Percentiles rank a stretch among this genome's conserved stretches.
Evolutionary conservation across 306 rosid species (phyloP).

Genomic region (Begonia masoniana): DNA sequence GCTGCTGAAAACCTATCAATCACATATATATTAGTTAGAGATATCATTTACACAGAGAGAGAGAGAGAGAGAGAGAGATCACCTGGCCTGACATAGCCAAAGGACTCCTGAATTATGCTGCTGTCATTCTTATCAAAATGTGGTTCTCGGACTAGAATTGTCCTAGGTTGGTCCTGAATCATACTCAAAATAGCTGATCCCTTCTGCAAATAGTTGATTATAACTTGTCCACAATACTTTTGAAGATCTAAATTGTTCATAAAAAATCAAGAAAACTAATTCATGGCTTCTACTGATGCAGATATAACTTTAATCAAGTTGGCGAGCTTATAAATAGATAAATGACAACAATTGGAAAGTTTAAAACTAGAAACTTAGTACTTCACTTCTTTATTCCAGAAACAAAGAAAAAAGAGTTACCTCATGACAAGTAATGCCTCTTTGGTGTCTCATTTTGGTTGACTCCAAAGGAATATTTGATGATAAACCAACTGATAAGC

Average conservation of each 20-base stretch:
- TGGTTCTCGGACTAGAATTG: conserved; percentile 68
- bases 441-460: conserved; percentile 24
- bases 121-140: conserved; percentile 49
- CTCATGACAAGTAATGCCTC: conserved; percentile 44
- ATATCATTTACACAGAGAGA: too few relatives aligned
- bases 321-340: conserved; percentile 30
- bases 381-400: too few relatives aligned
- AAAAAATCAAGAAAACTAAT: too few relatives aligned
- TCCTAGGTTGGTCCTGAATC: conserved; percentile 74
- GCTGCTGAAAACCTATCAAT: neutral
- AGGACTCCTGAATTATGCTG: conserved; percentile 25
- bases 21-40: too few relatives aligned
- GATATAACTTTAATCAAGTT: conserved; percentile 15
- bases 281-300: too few relatives aligned
- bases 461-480: conserved; percentile 28
- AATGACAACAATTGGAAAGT: neutral
- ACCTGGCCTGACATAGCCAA: conserved; percentile 36
- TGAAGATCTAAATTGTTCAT: too few relatives aligned
- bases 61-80: conserved; percentile 7
- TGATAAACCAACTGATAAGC: conserved; percentile 27
- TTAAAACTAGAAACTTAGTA: too few relatives aligned
- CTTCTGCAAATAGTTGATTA: too few relatives aligned
- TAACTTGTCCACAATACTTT: too few relatives aligned
- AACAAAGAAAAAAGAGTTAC: conserved; percentile 21
- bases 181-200: too few relatives aligned